Percentiles rank a stretch among this genome's conserved stretches.
Evolutionary conservation across 2,329 filamentous ascomycete species (phyloP).

Genomic region (Pestalotiopsis sp.): DNA sequence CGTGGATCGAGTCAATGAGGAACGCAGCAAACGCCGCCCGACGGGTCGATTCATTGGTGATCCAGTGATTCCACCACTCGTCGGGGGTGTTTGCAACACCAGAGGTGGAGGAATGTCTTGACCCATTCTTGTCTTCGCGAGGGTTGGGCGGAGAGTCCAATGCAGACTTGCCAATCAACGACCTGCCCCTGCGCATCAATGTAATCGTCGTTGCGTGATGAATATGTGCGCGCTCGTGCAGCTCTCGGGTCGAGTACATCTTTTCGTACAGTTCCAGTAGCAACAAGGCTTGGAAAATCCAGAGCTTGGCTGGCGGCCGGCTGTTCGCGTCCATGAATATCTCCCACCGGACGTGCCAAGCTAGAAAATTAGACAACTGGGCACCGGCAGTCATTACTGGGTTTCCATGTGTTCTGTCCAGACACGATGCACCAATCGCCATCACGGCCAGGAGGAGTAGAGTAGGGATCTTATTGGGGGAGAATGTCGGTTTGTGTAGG

Average conservation of each 20-base stretch:
- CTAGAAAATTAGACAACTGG: constrained; percentile 84
- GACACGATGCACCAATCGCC: constrained; percentile 85
- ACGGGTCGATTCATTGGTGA: constrained; percentile 87
- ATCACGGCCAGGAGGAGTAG: constrained; percentile 86
- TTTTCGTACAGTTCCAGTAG: constrained; percentile 95
- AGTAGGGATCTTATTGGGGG: constrained; percentile 82
- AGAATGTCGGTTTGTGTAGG: constrained; percentile 91
- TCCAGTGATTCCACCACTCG: constrained; percentile 96
- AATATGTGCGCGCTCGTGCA: constrained; percentile 94
- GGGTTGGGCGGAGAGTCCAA: constrained; percentile 81
- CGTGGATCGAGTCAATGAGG: constrained; percentile 92
- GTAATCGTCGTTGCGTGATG: constrained; percentile 96
- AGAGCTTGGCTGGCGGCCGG: constrained; percentile 88
- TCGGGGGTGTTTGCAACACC: constrained; percentile 71
- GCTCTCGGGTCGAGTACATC: constrained; percentile 89
- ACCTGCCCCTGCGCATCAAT: constrained; percentile 90
- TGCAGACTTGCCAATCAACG: constrained; percentile 82
- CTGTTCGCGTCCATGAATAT: constrained; percentile 92
- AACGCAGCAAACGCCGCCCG: constrained; percentile 93
- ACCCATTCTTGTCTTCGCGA: constrained; percentile 62
- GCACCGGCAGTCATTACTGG: constrained; percentile 76
- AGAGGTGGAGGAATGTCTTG: constrained; percentile 63
- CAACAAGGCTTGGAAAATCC: constrained; percentile 91
- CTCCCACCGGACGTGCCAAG: constrained; percentile 93
- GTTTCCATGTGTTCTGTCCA: constrained; percentile 80